Evolutionary conservation across 352 stramenopile species (phyloP).

Genomic region (Blastocystis sp.): DNA sequence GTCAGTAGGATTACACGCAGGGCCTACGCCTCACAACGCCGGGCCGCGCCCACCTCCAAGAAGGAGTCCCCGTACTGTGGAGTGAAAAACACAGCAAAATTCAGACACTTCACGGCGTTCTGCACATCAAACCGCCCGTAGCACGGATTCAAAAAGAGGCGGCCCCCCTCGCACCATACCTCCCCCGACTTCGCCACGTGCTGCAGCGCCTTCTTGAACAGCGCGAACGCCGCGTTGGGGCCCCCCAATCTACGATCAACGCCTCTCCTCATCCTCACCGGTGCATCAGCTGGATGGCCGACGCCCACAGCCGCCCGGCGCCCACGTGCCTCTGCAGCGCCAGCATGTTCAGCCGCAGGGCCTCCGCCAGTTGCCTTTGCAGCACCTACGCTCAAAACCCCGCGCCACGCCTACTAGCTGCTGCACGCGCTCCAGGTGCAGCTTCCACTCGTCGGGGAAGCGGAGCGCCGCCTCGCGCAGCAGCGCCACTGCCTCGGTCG

Average conservation of each 20-base stretch:
- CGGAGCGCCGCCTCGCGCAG: constrained; percentile 74
- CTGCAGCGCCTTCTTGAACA: constrained; percentile 75
- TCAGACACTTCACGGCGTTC: constrained; percentile 76
- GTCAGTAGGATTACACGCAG: constrained; percentile 65
- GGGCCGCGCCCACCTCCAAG: constrained; percentile 74
- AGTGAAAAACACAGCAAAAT: constrained; percentile 84
- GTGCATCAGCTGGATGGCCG: constrained; percentile 35
- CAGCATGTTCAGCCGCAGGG: constrained; percentile 74
- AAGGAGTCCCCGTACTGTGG: constrained; percentile 85
- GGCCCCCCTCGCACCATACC: constrained; percentile 83
- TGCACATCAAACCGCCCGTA: constrained; percentile 78
- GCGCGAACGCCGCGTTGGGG: constrained; percentile 73
- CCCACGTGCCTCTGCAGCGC: constrained; percentile 77
- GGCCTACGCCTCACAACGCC: not conserved
- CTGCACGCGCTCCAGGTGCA: constrained; percentile 80
- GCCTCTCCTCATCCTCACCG: constrained; percentile 46
- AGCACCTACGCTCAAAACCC: constrained; percentile 70
- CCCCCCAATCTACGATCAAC: constrained; percentile 71
- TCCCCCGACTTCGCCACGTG: constrained; percentile 84
- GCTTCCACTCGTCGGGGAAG: constrained; percentile 78
- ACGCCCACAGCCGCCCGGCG: constrained; percentile 33
- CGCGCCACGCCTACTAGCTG: constrained; percentile 73
- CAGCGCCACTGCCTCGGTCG: constrained; percentile 76
- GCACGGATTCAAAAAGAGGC: constrained; percentile 78
- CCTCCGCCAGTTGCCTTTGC: constrained; percentile 73